Evolutionary conservation across 148 eudicot species (phyloP).

Genomic region (Cornus kousa): DNA sequence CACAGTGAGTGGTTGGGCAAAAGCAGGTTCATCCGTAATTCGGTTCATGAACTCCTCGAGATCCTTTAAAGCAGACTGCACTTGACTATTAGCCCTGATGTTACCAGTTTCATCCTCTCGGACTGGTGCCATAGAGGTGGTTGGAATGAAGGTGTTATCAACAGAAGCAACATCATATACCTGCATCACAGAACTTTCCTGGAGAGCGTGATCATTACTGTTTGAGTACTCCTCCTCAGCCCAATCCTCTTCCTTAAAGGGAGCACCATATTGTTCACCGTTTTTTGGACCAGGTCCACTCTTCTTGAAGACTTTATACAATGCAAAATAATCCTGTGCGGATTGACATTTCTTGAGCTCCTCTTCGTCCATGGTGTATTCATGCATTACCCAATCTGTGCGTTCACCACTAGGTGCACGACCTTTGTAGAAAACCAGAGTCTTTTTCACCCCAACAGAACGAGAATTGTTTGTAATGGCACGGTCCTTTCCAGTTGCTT

Average conservation of each 20-base stretch:
- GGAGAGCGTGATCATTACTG: constrained; percentile 17
- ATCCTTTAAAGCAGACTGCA: constrained; percentile 21
- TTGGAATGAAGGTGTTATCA: no score
- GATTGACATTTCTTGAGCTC: constrained; percentile 71
- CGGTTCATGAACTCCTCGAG: constrained; percentile 51
- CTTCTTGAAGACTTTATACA: constrained; percentile 84
- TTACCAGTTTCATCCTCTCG: background rate
- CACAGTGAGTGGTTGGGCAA: constrained; percentile 23
- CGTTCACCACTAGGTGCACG: constrained; percentile 87
- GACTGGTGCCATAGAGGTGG: no score
- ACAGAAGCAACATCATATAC: constrained; percentile 18
- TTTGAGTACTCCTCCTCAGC: constrained; percentile 46
- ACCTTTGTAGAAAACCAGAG: constrained; percentile 80
- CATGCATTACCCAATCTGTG: constrained; percentile 99
- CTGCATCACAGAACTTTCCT: constrained; percentile 22
- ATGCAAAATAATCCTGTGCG: constrained; percentile 62
- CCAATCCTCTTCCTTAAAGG: constrained; percentile 93
- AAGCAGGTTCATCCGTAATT: constrained; percentile 27
- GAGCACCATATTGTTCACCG: constrained; percentile 98
- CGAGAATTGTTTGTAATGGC: constrained; percentile 50
- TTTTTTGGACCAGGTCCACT: constrained; percentile 97
- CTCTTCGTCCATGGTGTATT: constrained; percentile 73
- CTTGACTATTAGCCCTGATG: constrained; percentile 14
- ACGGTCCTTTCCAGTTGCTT: constrained; percentile 96
- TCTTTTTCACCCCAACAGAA: constrained; percentile 81